A percentile compares a stretch with the other conserved stretches of the same genome.
phyloP scores from a whole-genome alignment of 352 stramenopile genomes.

The Globisporangium alternatum region DNA sequence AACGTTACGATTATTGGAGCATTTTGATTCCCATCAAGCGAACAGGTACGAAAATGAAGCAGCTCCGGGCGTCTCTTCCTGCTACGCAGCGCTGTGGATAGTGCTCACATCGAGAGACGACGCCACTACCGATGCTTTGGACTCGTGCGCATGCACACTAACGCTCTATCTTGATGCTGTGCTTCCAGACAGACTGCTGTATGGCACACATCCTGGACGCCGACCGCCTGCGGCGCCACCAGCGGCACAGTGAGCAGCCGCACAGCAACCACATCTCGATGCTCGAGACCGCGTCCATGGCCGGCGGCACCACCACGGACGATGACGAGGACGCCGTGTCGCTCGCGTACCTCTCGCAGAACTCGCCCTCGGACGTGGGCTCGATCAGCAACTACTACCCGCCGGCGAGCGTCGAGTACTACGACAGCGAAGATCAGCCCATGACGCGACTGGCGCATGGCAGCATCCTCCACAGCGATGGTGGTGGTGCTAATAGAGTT shows the following conservation, averaged over 20 bases:
- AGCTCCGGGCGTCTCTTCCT: not conserved
- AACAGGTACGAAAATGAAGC: not conserved
- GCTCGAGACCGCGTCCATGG: conserved; percentile 25
- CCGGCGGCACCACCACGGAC: conserved; percentile 17
- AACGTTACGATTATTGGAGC: not conserved
- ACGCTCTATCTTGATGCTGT: not conserved
- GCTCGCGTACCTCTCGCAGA: conserved; percentile 23
- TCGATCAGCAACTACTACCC: conserved; percentile 19
- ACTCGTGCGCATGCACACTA: not conserved
- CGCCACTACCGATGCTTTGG: no score
- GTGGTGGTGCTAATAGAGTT: not conserved
- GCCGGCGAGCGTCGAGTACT: conserved; percentile 6
- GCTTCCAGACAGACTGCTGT: not conserved
- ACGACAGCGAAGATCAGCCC: conserved; percentile 6
- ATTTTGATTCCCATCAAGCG: not conserved
- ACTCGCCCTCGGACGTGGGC: conserved; percentile 15
- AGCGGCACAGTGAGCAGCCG: not conserved
- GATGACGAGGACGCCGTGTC: conserved; percentile 23
- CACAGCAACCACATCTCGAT: conserved; percentile 22
- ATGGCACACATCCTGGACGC: not conserved
- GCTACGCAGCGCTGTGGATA: no score
- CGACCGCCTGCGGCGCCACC: conserved; percentile 2
- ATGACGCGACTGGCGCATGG: not conserved
- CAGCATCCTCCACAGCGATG: not conserved
- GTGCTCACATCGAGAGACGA: no score